phyloP scores from a whole-genome alignment of 495 filamentous ascomycete genomes.

The Acidomyces sp. region DNA sequence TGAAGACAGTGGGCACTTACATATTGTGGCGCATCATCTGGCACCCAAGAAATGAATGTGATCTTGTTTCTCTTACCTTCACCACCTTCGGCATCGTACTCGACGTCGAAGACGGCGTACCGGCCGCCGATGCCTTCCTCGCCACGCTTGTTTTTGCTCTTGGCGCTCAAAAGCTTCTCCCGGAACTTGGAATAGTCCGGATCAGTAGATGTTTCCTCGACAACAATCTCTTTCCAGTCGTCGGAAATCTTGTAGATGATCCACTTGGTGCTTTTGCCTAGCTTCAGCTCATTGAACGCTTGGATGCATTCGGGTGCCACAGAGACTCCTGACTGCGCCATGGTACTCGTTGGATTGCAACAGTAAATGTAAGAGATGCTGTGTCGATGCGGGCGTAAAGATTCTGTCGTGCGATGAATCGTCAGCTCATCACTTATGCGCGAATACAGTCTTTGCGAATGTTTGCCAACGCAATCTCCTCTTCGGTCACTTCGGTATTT shows the following conservation, averaged over 20 bases:
- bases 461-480: too few species aligned
- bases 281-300: conserved; percentile 82
- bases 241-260: conserved; percentile 96
- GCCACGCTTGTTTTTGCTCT: conserved; percentile 42
- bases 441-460: too few species aligned
- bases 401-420: too few species aligned
- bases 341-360: too few species aligned
- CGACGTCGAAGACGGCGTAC: conserved; percentile 88
- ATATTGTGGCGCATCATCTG: conserved; percentile 66
- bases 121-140: conserved; percentile 58
- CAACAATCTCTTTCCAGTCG: conserved; percentile 77
- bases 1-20: conserved; percentile 43
- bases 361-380: too few species aligned
- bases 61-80: conserved; percentile 93
- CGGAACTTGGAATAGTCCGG: conserved; percentile 47
- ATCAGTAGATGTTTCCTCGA: conserved; percentile 52
- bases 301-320: conserved; percentile 67
- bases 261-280: conserved; percentile 77
- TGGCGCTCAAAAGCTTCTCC: conserved; percentile 58
- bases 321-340: conserved; percentile 48
- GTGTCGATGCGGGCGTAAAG: too few species aligned
- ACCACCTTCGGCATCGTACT: conserved; percentile 62
- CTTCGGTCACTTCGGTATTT: too few species aligned
- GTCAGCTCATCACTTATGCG: too few species aligned
- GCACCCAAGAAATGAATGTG: conserved; percentile 87